phyloP scores from a whole-genome alignment of 2,329 filamentous ascomycete genomes.

The Fusarium lateritium region DNA sequence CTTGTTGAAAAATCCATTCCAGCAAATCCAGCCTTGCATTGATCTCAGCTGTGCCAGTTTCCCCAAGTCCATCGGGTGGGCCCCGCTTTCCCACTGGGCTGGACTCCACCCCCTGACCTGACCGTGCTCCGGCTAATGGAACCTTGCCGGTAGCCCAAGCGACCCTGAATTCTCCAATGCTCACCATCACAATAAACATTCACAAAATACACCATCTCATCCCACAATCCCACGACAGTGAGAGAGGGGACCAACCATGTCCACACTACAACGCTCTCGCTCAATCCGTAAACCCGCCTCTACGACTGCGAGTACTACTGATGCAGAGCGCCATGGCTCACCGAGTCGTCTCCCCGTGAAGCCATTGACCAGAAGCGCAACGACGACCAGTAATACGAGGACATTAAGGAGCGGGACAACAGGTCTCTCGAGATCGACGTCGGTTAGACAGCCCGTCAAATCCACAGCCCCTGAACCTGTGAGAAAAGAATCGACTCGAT shows the following conservation, averaged over 20 bases:
- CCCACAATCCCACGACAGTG: neutral
- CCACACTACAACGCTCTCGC: conserved; percentile 62
- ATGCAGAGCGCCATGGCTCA: conserved; percentile 57
- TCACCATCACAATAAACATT: conserved; percentile 35
- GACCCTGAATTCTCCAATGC: conserved; percentile 30
- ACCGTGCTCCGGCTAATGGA: conserved; percentile 29
- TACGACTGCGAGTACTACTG: conserved; percentile 25
- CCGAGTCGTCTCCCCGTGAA: conserved; percentile 67
- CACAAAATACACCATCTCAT: conserved; percentile 26
- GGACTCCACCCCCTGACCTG: conserved; percentile 3
- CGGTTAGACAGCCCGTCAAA: conserved; percentile 42
- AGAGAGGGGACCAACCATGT: conserved; percentile 52
- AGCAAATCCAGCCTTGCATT: neutral
- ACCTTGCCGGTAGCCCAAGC: conserved; percentile 38
- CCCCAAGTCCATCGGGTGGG: conserved; percentile 2
- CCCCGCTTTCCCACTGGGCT: neutral
- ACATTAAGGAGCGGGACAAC: conserved; percentile 40
- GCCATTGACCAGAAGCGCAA: conserved; percentile 56
- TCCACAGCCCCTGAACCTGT: conserved; percentile 26
- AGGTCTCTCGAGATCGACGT: conserved; percentile 41
- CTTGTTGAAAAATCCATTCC: conserved; percentile 4
- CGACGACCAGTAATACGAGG: conserved; percentile 46
- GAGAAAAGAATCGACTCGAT: conserved; percentile 49
- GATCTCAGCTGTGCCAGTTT: conserved; percentile 9
- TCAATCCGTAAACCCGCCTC: conserved; percentile 63